These are phyloP conservation scores for Solanum clarkiae DNA, from an alignment of 257 asterid genomes.

Conservation along the genomic window DNA sequence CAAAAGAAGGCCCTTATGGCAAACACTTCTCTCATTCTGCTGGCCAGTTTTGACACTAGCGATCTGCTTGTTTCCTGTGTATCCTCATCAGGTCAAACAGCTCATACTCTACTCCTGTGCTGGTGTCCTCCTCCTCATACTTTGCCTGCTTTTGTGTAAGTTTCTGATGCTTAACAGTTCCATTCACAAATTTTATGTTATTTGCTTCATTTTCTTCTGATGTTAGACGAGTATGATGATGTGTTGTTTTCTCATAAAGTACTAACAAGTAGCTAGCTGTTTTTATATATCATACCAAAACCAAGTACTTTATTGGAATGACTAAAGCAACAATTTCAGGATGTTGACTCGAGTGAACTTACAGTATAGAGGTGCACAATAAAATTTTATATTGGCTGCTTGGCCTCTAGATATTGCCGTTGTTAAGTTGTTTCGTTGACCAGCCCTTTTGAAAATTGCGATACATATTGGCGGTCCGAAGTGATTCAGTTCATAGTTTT, in stretches of 20 bases:
- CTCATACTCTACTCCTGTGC: constrained; percentile 92
- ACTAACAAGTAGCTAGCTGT: background rate
- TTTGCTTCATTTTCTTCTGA: background rate
- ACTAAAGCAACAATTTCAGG: background rate
- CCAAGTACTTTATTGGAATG: background rate
- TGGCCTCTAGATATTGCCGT: background rate
- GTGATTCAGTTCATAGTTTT: background rate
- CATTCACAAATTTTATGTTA: background rate
- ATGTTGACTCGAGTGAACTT: background rate
- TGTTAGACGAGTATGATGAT: background rate
- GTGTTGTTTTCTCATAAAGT: background rate
- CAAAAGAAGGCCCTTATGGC: constrained; percentile 92
- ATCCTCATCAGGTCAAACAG: constrained; percentile 90
- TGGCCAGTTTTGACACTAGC: constrained; percentile 98
- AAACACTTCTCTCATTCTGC: constrained; percentile 91
- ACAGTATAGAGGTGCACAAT: background rate
- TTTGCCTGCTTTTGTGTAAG: constrained; percentile 73
- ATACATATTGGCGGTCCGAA: background rate
- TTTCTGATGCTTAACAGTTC: constrained; percentile 11
- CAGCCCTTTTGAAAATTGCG: background rate
- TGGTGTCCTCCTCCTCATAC: constrained; percentile 79
- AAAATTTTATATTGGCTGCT: background rate
- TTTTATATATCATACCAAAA: background rate
- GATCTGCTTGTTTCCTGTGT: constrained; percentile 96
- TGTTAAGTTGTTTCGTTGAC: background rate